Evolutionary conservation across 2,329 filamentous ascomycete genomes (phyloP), one percentile per base, ranked within the genome.

Genomic region (Fusarium sp.): DNA sequence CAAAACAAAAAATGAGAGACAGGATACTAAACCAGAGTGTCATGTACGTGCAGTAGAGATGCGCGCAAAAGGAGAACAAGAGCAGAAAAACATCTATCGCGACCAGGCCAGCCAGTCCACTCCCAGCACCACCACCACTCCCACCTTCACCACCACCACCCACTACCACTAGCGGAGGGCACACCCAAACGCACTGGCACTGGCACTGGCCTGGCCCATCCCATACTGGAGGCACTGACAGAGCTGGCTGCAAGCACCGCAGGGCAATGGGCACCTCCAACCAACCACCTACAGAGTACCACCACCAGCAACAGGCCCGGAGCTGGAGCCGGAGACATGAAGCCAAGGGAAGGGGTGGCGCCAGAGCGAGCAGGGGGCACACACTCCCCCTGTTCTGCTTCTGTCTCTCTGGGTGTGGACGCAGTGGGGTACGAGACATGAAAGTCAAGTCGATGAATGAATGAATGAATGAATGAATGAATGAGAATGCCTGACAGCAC

Each of bases 281-380:
- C 50, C 65, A 58, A 58, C 56, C 33, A 58, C 56, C 35, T 40
- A 25, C 56, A 27, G 14, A 36, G 40, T 31, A 61, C 63, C 63
- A 65, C 67, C 63, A 76, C 67, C 67, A 71, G 65, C 71, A 71
- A 57, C 36, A 38, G 71, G 66, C 67, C 56, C 71, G 75, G 75
- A 75, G 69, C 74, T 77, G 74, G 75, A 77, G 66, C 75, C 71
- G 71, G 75, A 73, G 66, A 66, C 52, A 72, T 65, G 66, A 65
- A n/a, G 63, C 33, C 52, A 68, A 73, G 75, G 72, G 68, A 66
- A 73, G 75, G 72, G 68, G 68, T 70, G 72, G 36, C 57, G 42
- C 71, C 64, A 74, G 50, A 70, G 65, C 50, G 66, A 62, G n/a
- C 56, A 33, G 58, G 68, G 72, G 69, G 62, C 25, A 45, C 16